A percentile compares a stretch with the other conserved stretches of the same genome.
phyloP scores from a whole-genome alignment of 805 yeast genomes.

The Kuraishia capsulata region DNA sequence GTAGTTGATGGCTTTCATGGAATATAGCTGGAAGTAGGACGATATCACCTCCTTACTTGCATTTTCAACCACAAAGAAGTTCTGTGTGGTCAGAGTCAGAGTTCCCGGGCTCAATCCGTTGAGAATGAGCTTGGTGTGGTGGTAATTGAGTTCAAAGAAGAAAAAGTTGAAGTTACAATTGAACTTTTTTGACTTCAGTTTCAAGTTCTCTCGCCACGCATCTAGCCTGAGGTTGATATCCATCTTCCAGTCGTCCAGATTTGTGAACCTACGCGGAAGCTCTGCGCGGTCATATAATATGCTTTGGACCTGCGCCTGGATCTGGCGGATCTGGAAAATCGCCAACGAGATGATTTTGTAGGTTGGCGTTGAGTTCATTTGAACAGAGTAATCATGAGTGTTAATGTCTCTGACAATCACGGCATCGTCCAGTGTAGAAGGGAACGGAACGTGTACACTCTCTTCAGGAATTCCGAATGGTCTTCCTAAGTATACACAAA shows the following conservation, averaged over 20 bases:
- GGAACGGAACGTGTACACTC: conserved; percentile 60
- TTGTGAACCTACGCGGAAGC: conserved; percentile 52
- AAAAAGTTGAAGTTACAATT: conserved; percentile 67
- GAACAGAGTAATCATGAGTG: conserved; percentile 28
- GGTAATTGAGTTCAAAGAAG: conserved; percentile 66
- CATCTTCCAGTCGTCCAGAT: conserved; percentile 54
- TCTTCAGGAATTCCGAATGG: conserved; percentile 89
- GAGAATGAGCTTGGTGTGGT: conserved; percentile 62
- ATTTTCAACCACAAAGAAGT: conserved; percentile 46
- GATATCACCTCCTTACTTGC: conserved; percentile 61
- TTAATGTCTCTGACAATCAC: conserved; percentile 30
- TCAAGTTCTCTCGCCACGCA: conserved; percentile 51
- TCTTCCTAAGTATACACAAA: conserved; percentile 77
- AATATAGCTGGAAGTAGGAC: conserved; percentile 49
- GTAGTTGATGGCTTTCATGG: conserved; percentile 58
- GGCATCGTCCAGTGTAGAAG: conserved; percentile 69
- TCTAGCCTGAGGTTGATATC: conserved; percentile 44
- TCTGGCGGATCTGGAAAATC: conserved; percentile 58
- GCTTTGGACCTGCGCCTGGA: conserved; percentile 72
- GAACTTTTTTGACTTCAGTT: conserved; percentile 48
- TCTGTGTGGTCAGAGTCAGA: conserved; percentile 40
- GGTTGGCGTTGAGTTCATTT: conserved; percentile 36
- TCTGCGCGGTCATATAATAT: conserved; percentile 65
- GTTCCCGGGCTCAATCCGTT: conserved; percentile 75
- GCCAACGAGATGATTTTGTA: conserved; percentile 62